Base-by-base conservation (phyloP, 169 alveolate genomes). In the Amoebophrya sp. region DNA sequence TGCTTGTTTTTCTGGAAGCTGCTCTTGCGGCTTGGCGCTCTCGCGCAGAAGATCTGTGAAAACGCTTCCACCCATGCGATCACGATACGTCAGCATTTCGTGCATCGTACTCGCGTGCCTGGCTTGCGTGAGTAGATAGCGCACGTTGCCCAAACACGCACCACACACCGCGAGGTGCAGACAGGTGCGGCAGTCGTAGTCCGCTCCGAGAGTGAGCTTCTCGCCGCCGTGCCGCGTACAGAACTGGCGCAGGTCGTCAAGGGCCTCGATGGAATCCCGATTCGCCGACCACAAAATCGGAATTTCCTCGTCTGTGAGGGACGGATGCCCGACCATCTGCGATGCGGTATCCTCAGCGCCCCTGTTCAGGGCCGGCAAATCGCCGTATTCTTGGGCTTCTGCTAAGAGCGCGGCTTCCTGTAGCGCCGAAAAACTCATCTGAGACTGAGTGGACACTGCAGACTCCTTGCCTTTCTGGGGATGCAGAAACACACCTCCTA, bases 171-270 rank as follows among this genome's bases (percentile, higher is more conserved):
- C 83, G 36, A 65, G 83, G 26, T 65, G 83, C 3, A 65, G n/a
- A 18, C 83, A 65, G 83, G 83, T 65, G 36, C 83, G 83, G 10
- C n/a, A 26, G 26, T 65, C 83, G 83, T 65, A 65, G 83, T 65
- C 83, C 83, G 83, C 12, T 1, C 83, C 83, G 10, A 65, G 26
- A 10, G 26, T 18, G 2, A 65, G 83, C 83, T 65, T 65, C n/a
- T 65, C 83, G 39, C 38, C 38, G 83, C 83, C 83, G 83, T 65
- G 83, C 83, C 33, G 83, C 83, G 83, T 36, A 26, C 2, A 26
- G 83, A 65, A 65, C 83, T 26, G 18, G 36, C 18, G 3, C 36
- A 65, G 26, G 18, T 65, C 83, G 83, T 65, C 83, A 29, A 65
- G 65, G 18, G 29, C 18, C 29, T 6, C 18, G 18, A 26, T 36